Conservation (phyloP, 176 grass and related monocot genomes). For the Triticum dicoccoides region DNA sequence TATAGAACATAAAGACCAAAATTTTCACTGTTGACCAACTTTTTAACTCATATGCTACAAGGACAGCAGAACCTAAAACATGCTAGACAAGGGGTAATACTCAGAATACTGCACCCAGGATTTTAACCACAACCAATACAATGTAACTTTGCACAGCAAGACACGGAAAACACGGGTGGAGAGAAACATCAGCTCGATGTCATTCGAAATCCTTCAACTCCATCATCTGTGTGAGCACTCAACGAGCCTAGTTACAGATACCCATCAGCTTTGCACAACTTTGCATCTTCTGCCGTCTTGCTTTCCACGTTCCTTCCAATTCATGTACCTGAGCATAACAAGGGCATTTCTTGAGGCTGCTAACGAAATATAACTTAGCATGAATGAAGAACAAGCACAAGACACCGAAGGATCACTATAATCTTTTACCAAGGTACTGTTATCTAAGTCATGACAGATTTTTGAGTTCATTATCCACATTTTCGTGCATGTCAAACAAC, state of each 20-base stretch:
- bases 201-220: conserved; percentile 28
- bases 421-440: not conserved
- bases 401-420: not conserved
- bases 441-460: not conserved
- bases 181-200: conserved; percentile 56
- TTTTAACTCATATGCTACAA: conserved; percentile 52
- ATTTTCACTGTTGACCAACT: conserved; percentile 39
- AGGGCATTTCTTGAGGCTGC: not conserved
- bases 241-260: conserved; percentile 35
- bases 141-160: conserved; percentile 49
- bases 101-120: conserved; percentile 27
- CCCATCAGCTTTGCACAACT: conserved; percentile 28
- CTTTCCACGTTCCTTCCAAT: conserved; percentile 26
- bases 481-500: not conserved
- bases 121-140: conserved; percentile 39
- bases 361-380: not conserved
- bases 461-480: not conserved
- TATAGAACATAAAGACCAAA: conserved; percentile 41
- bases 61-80: conserved; percentile 37
- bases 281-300: conserved; percentile 27
- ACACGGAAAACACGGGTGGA: not conserved
- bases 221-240: conserved; percentile 25
- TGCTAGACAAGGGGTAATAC: conserved; percentile 23
- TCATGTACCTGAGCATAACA: not conserved
- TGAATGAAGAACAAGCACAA: not conserved